These are phyloP conservation scores for Carpinus viminea DNA, from an alignment of 306 rosid genomes.

Conservation along the genomic window DNA sequence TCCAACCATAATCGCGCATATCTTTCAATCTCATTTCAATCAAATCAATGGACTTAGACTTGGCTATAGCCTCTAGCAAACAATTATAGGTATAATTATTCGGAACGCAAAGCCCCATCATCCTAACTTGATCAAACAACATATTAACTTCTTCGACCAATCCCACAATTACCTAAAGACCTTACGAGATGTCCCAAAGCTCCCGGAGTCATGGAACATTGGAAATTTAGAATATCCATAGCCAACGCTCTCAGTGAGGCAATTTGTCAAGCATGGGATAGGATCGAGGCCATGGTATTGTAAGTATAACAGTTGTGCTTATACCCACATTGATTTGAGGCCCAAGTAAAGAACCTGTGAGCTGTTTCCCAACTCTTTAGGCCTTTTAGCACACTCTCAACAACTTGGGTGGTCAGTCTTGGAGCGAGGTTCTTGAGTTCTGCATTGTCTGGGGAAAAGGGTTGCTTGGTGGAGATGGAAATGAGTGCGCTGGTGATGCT, in stretches of 20 bases:
- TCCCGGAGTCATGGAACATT: constrained; percentile 63
- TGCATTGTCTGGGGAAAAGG: constrained; percentile 40
- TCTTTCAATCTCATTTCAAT: constrained; percentile 62
- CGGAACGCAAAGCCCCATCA: constrained; percentile 63
- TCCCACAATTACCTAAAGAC: constrained; percentile 51
- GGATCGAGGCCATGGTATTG: constrained; percentile 70
- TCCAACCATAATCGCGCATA: constrained; percentile 56
- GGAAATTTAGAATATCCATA: constrained; percentile 40
- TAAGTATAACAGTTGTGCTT: constrained; percentile 69
- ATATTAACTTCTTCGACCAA: constrained; percentile 59
- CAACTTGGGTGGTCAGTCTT: constrained; percentile 53
- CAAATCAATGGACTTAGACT: constrained; percentile 48
- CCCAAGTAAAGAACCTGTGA: constrained; percentile 67
- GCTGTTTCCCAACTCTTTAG: constrained; percentile 62
- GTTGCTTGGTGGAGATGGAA: constrained; percentile 53
- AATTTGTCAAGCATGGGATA: constrained; percentile 52
- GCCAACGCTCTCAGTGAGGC: constrained; percentile 41
- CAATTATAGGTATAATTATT: constrained; percentile 60
- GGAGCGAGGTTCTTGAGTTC: constrained; percentile 45
- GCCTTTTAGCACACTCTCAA: constrained; percentile 59
- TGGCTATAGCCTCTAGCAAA: constrained; percentile 63
- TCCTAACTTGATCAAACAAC: constrained; percentile 59
- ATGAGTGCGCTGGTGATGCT: constrained; percentile 41
- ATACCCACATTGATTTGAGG: constrained; percentile 54
- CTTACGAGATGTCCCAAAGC: constrained; percentile 73